Percentiles rank a stretch among this genome's conserved stretches.
Conservation (phyloP, 1,284 basidiomycete species). For the Marasmius oreades region DNA sequence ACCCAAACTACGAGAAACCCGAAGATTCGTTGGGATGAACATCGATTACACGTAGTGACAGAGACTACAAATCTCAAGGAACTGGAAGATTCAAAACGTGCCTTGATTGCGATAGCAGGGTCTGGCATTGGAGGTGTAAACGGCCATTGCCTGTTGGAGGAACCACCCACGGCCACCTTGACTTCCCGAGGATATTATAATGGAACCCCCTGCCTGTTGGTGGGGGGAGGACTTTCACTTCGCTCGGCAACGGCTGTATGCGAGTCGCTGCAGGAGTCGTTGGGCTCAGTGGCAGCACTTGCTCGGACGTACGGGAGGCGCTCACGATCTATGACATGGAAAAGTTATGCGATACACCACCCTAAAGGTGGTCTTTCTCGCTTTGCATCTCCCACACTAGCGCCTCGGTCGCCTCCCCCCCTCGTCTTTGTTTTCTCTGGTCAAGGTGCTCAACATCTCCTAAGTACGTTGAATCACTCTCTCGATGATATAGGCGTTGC, state of each 20-base stretch:
- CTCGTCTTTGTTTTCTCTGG: conserved; percentile 32
- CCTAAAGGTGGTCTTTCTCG: too few relatives aligned
- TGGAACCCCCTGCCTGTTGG: conserved; percentile 24
- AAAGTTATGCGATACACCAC: conserved; percentile 19
- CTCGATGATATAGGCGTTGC: not conserved
- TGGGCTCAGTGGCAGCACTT: conserved; percentile 14
- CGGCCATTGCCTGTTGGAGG: conserved; percentile 36
- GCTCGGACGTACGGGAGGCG: conserved; percentile 24
- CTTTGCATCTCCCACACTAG: conserved; percentile 21
- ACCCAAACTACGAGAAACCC: conserved; percentile 30
- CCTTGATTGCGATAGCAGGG: conserved; percentile 36
- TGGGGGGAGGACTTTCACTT: conserved; percentile 35
- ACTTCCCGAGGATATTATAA: too few relatives aligned
- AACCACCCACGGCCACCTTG: conserved; percentile 19
- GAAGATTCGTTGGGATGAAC: conserved; percentile 33
- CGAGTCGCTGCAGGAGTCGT: conserved; percentile 10
- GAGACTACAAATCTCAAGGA: conserved; percentile 18
- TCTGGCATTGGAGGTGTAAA: conserved; percentile 43
- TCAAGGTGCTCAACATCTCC: conserved; percentile 31
- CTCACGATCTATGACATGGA: conserved; percentile 31
- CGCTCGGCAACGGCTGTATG: conserved; percentile 22
- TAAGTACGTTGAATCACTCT: conserved; percentile 20
- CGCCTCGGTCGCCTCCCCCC: conserved; percentile 19
- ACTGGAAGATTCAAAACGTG: conserved; percentile 13
- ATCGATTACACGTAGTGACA: conserved; percentile 15